Evolutionary conservation across 202 grass and related monocot species (phyloP), one percentile per base, ranked within the genome.

Genomic region (Panicum hallii): DNA sequence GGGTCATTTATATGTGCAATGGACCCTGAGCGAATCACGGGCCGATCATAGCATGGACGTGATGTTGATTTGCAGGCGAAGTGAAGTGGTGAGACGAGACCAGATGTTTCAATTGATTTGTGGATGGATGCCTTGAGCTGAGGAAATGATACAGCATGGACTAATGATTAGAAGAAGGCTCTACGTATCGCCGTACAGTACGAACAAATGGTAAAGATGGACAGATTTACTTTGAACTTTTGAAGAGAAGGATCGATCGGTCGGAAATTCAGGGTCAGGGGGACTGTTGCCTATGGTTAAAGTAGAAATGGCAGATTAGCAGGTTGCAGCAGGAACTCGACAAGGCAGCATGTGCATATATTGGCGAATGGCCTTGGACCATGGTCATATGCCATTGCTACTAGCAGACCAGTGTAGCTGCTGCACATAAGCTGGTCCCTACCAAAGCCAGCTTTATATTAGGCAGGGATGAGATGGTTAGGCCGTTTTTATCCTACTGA

Each of bases 401-500:
- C 26, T 26, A 26, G 26, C 26, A 26, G 26, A 26, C 26, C 26
- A 26, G 57, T 11, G 60, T 56, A 55, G 63, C 78, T 28, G 78
- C 78, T 6, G 4, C 78, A 70, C 32, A 70, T 48, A 76, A 34
- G 34, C 66, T 55, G 22, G 67, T n/a, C 74, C 72, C 84, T 20
- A 72, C 15, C 17, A 26, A 26, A 26, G 54, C 23, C n/a, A 85
- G 23, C 63, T 77, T 81, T 26, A 26, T 26, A 26, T 26, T 70
- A 55, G 43, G 46, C 47, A 71, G 5, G 45, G 74, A 83, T 71
- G 79, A 71, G 63, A 84, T 43, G 68, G 60, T 84, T 58, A 41
- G 75, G 75, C 78, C 49, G 60, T 84, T 75, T 82, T 87, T 50
- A 69, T 70, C 62, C 79, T 76, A 38, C 42, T n/a, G 49, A 60